Conservation (phyloP, 805 yeast genomes). For the Candida nonsorbophila region DNA sequence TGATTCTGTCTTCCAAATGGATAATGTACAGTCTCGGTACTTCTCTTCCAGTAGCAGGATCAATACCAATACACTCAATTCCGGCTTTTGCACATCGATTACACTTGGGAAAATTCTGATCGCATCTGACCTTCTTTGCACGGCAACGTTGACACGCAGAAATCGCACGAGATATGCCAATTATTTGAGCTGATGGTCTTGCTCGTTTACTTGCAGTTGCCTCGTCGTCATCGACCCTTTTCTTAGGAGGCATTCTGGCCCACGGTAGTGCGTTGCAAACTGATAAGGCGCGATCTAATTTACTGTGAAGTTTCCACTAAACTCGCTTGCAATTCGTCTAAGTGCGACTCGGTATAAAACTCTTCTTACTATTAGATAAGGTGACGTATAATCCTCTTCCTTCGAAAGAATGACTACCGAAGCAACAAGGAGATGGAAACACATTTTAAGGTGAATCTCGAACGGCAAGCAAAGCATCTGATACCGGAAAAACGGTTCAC, state of each 20-base stretch:
- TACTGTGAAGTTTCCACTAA: too few species aligned
- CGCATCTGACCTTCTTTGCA: slow-evolving; percentile 59
- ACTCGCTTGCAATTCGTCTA: too few species aligned
- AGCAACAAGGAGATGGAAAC: too few species aligned
- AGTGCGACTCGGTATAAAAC: too few species aligned
- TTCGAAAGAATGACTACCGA: too few species aligned
- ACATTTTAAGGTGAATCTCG: too few species aligned
- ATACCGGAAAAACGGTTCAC: too few species aligned
- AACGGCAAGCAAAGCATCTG: too few species aligned
- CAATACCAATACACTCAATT: slow-evolving; percentile 75
- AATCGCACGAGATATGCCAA: slow-evolving; percentile 58
- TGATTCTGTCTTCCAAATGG: slow-evolving; percentile 63
- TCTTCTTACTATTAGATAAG: too few species aligned
- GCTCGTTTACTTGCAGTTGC: neutral
- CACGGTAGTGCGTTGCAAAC: neutral
- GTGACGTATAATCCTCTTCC: too few species aligned
- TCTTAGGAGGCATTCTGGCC: too few species aligned
- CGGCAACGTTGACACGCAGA: slow-evolving; percentile 86
- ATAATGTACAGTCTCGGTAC: slow-evolving; percentile 76
- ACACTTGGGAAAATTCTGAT: slow-evolving; percentile 64
- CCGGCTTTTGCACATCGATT: slow-evolving; percentile 58
- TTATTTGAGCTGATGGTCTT: slow-evolving; percentile 4
- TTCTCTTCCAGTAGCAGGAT: slow-evolving; percentile 84
- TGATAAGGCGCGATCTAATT: slow-evolving; percentile 1
- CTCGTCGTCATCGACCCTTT: slow-evolving; percentile 1